Percentiles rank a stretch among this genome's conserved stretches.
Evolutionary conservation across 2,329 filamentous ascomycete genomes (phyloP).

Genomic region (Penicillium sp.): DNA sequence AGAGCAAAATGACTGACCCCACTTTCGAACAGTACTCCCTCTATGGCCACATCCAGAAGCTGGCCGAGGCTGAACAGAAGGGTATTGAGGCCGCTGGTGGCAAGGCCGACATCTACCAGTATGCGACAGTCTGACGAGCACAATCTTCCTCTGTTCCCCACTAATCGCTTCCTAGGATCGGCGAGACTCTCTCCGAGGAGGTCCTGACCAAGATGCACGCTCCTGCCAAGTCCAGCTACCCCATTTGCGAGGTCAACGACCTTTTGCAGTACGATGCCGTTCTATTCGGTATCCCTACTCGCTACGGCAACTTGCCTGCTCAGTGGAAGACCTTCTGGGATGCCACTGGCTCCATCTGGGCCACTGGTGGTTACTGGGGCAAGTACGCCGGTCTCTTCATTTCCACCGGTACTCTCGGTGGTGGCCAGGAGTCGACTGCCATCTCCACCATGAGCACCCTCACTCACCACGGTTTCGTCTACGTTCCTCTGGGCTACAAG

Average conservation of each 20-base stretch:
- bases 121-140: constrained; percentile 30
- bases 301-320: constrained; percentile 94
- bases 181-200: constrained; percentile 83
- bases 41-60: constrained; percentile 83
- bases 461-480: constrained; percentile 91
- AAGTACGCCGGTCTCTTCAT: constrained; percentile 93
- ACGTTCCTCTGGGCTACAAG: constrained; percentile 92
- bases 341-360: constrained; percentile 83
- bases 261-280: constrained; percentile 82
- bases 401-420: constrained; percentile 78
- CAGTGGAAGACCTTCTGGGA: constrained; percentile 93
- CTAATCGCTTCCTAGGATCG: constrained; percentile 54
- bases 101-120: constrained; percentile 79
- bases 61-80: constrained; percentile 87
- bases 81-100: constrained; percentile 89
- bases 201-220: constrained; percentile 91
- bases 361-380: constrained; percentile 72
- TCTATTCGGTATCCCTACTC: constrained; percentile 91
- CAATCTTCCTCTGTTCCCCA: background rate
- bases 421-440: constrained; percentile 89
- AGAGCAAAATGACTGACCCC: background rate
- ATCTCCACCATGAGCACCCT: constrained; percentile 81
- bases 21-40: constrained; percentile 73
- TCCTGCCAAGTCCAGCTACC: constrained; percentile 70
- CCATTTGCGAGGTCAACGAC: constrained; percentile 60